Conservation (phyloP, 495 filamentous ascomycete genomes). For the Lophiostoma macrostomum region DNA sequence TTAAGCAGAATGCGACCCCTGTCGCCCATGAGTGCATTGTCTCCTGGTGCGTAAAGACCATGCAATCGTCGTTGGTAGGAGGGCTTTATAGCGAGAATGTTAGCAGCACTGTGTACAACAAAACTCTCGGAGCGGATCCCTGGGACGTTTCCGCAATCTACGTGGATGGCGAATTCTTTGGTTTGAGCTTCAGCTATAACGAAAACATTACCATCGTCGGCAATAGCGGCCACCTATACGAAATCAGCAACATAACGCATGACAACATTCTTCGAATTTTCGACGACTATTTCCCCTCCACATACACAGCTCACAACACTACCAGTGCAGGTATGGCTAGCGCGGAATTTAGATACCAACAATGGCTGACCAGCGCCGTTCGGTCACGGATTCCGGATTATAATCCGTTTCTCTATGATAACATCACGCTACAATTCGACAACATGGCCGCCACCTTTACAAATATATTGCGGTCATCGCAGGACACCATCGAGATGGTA, state of each 20-base stretch:
- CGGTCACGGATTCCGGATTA: not conserved
- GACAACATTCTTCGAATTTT: conserved; percentile 8
- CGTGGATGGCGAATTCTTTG: not conserved
- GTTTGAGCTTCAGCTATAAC: conserved; percentile 4
- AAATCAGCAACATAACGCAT: conserved; percentile 8
- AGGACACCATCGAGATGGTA: conserved; percentile 4
- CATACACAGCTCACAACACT: conserved; percentile 12
- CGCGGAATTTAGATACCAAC: conserved; percentile 9
- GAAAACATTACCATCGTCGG: conserved; percentile 13
- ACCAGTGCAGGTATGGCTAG: conserved; percentile 9
- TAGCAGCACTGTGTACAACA: conserved; percentile 12
- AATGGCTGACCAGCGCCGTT: not conserved
- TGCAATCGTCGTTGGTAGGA: conserved; percentile 9
- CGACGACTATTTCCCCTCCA: conserved; percentile 13
- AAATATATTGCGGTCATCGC: conserved; percentile 10
- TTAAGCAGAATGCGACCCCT: conserved; percentile 16
- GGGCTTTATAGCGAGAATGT: conserved; percentile 17
- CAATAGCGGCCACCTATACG: conserved; percentile 1
- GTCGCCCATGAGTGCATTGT: conserved; percentile 11
- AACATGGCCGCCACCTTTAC: conserved; percentile 19
- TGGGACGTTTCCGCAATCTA: conserved; percentile 2
- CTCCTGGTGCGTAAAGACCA: conserved; percentile 19
- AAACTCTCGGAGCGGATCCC: conserved; percentile 13
- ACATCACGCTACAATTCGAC: conserved; percentile 19
- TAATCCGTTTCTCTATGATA: conserved; percentile 17